phyloP scores from a whole-genome alignment of 1,139 yeast species.

The Candida buenavistaensis region DNA sequence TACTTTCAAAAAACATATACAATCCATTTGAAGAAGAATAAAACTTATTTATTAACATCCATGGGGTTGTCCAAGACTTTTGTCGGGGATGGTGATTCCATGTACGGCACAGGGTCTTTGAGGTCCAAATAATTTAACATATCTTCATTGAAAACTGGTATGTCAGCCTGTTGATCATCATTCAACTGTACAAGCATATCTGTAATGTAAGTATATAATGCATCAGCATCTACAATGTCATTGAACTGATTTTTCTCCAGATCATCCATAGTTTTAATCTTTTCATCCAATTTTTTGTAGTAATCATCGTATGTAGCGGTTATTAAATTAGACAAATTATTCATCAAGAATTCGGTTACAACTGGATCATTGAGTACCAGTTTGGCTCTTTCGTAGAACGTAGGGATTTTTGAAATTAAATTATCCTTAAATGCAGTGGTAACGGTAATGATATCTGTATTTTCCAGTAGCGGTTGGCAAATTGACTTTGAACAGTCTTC shows the following conservation, averaged over 20 bases:
- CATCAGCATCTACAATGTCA: constrained; percentile 58
- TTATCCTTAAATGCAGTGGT: constrained; percentile 45
- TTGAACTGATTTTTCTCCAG: constrained; percentile 20
- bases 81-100: constrained; percentile 12
- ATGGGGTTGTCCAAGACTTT: constrained; percentile 1
- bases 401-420: constrained; percentile 54
- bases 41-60: constrained; percentile 20
- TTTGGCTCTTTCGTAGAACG: constrained; percentile 51
- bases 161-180: constrained; percentile 17
- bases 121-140: constrained; percentile 20
- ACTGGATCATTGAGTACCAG: constrained; percentile 42
- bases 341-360: constrained; percentile 33
- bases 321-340: constrained; percentile 31
- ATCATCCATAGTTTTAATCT: constrained; percentile 14
- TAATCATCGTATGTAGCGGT: constrained; percentile 34
- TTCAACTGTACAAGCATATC: constrained; percentile 22
- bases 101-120: constrained; percentile 1
- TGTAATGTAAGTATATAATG: constrained; percentile 44
- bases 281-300: constrained; percentile 21
- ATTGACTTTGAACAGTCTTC: constrained; percentile 38
- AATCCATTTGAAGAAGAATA: constrained; percentile 79
- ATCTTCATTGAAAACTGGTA: constrained; percentile 21
- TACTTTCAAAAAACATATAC: constrained; percentile 79
- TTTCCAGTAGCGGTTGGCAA: constrained; percentile 31
- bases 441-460: too few species aligned